Evolutionary conservation across 2,329 filamentous ascomycete species (phyloP).

Genomic region (Neurospora sp.): DNA sequence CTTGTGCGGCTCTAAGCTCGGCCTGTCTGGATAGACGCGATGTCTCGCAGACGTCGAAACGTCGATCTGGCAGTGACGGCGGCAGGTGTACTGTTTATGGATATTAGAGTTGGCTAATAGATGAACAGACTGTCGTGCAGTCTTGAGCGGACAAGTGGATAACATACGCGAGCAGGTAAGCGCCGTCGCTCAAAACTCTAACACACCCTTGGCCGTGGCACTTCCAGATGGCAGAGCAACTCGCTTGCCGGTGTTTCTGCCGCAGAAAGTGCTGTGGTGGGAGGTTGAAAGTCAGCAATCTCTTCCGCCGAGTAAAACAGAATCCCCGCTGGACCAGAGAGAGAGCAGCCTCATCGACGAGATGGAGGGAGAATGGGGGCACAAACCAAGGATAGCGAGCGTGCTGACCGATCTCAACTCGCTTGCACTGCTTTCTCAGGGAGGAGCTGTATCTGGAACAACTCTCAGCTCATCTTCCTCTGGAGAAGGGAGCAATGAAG

Average conservation of each 20-base stretch:
- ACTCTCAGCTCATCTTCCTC: background rate
- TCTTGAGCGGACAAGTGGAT: background rate
- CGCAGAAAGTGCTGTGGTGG: slow-evolving; percentile 6
- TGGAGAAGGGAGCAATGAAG: background rate
- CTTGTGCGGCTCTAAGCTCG: background rate
- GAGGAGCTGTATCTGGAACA: slow-evolving; percentile 7
- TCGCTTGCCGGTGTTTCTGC: slow-evolving; percentile 6
- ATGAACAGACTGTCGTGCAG: background rate
- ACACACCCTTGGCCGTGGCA: slow-evolving; percentile 3
- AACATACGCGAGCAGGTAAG: slow-evolving; percentile 8
- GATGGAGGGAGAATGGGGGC: background rate
- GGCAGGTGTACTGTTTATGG: slow-evolving; percentile 5
- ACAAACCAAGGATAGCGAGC: slow-evolving; percentile 5
- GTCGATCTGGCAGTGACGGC: slow-evolving; percentile 3
- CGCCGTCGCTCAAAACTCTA: slow-evolving; percentile 4
- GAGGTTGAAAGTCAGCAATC: background rate
- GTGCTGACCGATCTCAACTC: slow-evolving; percentile 8
- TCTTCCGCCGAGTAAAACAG: background rate
- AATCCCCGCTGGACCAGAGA: background rate
- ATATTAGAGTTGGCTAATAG: background rate
- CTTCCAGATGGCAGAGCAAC: slow-evolving; percentile 6
- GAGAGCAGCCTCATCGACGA: background rate
- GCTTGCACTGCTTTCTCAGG: slow-evolving; percentile 8
- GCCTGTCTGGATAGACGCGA: background rate
- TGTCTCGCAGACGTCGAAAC: slow-evolving; percentile 7